Base-by-base conservation (phyloP, 768 basidiomycete genomes). In the Strobilomyces dryophilus region DNA sequence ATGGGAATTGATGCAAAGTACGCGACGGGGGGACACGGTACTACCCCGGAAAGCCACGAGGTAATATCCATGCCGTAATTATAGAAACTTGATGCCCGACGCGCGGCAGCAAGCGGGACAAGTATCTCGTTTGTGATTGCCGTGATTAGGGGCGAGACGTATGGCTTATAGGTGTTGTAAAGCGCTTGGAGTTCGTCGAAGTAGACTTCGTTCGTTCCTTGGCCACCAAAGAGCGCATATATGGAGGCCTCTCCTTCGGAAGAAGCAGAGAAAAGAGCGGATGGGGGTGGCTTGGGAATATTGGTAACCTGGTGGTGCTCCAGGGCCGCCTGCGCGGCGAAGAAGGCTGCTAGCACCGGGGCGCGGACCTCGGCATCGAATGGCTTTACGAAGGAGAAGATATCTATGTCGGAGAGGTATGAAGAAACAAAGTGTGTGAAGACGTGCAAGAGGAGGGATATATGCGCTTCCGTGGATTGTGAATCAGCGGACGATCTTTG, bases 151-250 rank as follows among this genome's bases (percentile, higher is more conserved):
- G 85, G 70, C 15, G 78, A 74, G 58, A 98, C 84, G 66, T 92
- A 95, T 11, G 94, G 87, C 57, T 77, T 82, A 79, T 99, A 98
- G 55, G 83, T 89, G 72, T 97, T 88, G 72, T 90, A 94, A 47
- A 98, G 84, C 46, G 78, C 74, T 74, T 95, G 90, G 18, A 99
- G 80, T 70, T 98, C 97, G 68, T 95, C 91, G 69, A 98, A 93
- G 75, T 98, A 99, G 54, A 95, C 89, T 66, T 98, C 97, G 71
- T 98, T 98, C 54, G 89, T 92, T 53, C 97, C 97, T 72, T 99
- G 97, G 14, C 97, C 97, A 47, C 95, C 95, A 66, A 99, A 99
- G 37, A 99, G 76, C 47, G 92, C 95, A 72, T 89, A 98, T 62
- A 98, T 74, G 44, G 80, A 88, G 49, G 82, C 86, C 41, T 85